Evolutionary conservation across 257 asterid species (phyloP).

Genomic region (Henckelia pumila): DNA sequence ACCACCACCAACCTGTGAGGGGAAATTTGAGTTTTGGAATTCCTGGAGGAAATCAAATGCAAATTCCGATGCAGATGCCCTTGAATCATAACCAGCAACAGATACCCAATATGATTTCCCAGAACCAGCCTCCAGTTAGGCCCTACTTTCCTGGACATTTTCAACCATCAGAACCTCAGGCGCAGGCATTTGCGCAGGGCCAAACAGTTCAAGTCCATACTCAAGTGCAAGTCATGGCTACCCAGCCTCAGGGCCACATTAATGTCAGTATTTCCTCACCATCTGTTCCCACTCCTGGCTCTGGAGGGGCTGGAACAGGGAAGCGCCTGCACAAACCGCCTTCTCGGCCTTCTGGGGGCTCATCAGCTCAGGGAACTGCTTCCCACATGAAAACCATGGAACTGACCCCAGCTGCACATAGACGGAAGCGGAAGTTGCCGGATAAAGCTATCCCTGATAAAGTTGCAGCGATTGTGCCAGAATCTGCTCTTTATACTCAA

Average conservation of each 20-base stretch:
- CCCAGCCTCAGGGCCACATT: constrained; percentile 34
- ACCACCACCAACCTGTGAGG: constrained; percentile 34
- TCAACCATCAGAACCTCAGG: constrained; percentile 48
- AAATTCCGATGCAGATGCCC: constrained; percentile 37
- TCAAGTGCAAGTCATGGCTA: constrained; percentile 33
- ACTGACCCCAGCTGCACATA: constrained; percentile 71
- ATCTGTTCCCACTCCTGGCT: constrained; percentile 45
- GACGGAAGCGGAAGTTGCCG: constrained; percentile 62
- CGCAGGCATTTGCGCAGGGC: constrained; percentile 32
- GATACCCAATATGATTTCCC: constrained; percentile 34
- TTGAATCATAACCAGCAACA: constrained; percentile 44
- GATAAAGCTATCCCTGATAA: constrained; percentile 62
- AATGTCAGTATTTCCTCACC: constrained; percentile 46
- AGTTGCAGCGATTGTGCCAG: constrained; percentile 66
- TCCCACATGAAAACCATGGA: constrained; percentile 94
- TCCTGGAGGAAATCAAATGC: constrained; percentile 35
- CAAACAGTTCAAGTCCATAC: constrained; percentile 35
- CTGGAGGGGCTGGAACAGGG: constrained; percentile 35
- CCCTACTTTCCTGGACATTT: constrained; percentile 66
- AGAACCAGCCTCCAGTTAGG: constrained; percentile 43
- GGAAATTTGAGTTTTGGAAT: constrained; percentile 39
- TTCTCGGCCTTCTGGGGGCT: constrained; percentile 62
- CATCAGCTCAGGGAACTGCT: constrained; percentile 61
- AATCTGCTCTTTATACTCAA: constrained; percentile 71
- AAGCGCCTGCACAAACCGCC: constrained; percentile 69